Conservation (phyloP, 805 yeast species). For the Blastobotrys parvus region DNA sequence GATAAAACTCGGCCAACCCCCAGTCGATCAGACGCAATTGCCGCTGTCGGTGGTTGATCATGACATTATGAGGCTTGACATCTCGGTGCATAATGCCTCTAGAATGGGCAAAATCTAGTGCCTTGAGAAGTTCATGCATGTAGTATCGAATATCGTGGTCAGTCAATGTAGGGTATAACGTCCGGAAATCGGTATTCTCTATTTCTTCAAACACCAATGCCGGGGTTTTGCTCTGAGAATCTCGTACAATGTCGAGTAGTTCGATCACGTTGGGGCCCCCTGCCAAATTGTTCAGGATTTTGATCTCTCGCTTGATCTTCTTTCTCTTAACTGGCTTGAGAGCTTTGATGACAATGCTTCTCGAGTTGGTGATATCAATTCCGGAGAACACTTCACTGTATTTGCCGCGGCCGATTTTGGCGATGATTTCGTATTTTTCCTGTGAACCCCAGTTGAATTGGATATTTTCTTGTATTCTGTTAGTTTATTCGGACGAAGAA, state of each 20-base stretch:
- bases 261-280: constrained; percentile 77
- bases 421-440: constrained; percentile 74
- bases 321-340: constrained; percentile 88
- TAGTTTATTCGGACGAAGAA: background rate
- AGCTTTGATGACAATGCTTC: constrained; percentile 77
- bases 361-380: constrained; percentile 47
- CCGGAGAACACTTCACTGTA: constrained; percentile 93
- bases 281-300: constrained; percentile 73
- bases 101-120: constrained; percentile 82
- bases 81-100: constrained; percentile 95
- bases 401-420: constrained; percentile 85
- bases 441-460: constrained; percentile 79
- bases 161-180: constrained; percentile 72
- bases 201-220: constrained; percentile 81
- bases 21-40: constrained; percentile 78
- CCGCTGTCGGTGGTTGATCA: constrained; percentile 67
- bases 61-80: constrained; percentile 88
- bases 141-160: constrained; percentile 72
- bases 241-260: constrained; percentile 78
- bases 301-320: constrained; percentile 85
- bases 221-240: constrained; percentile 64
- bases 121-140: constrained; percentile 72
- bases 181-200: constrained; percentile 77
- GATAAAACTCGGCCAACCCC: constrained; percentile 93
- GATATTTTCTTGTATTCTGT: constrained; percentile 38